Percentiles rank a stretch among this genome's conserved stretches.
Conservation (phyloP, 192 early-diverging fungal species). For the Thoreauomyces humboldtii region DNA sequence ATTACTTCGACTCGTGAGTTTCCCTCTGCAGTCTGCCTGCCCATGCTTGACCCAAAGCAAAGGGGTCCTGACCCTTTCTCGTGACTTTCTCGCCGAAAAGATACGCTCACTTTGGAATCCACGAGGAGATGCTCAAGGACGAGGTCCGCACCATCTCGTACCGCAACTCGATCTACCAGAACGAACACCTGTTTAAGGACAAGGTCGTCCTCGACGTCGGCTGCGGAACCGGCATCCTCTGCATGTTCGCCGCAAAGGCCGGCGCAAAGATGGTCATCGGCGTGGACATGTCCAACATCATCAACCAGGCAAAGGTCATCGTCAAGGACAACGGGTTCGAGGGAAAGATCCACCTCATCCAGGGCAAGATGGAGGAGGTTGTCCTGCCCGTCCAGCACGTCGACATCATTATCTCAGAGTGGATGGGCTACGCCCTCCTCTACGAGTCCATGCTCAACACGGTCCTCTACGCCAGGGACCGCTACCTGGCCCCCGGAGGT, state of each 20-base stretch:
- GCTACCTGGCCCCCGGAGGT: slow-evolving; percentile 85
- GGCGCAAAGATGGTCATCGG: slow-evolving; percentile 94
- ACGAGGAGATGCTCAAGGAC: slow-evolving; percentile 99
- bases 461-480: slow-evolving; percentile 94
- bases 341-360: slow-evolving; percentile 81
- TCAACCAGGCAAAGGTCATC: slow-evolving; percentile 90
- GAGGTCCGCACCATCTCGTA: slow-evolving; percentile 91
- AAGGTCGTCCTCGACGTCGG: slow-evolving; percentile 99
- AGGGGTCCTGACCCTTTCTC: neutral
- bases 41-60: neutral
- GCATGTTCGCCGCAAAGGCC: slow-evolving; percentile 99
- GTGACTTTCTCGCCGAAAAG: neutral
- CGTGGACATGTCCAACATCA: slow-evolving; percentile 98
- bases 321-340: slow-evolving; percentile 92
- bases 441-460: slow-evolving; percentile 99
- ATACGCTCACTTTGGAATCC: slow-evolving; percentile 55
- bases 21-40: neutral
- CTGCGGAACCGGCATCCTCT: slow-evolving; percentile 97
- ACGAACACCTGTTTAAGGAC: slow-evolving; percentile 93
- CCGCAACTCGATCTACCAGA: slow-evolving; percentile 91
- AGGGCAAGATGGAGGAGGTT: slow-evolving; percentile 99
- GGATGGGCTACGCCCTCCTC: slow-evolving; percentile 99
- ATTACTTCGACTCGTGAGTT: slow-evolving; percentile 99
- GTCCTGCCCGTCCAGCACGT: slow-evolving; percentile 89
- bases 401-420: slow-evolving; percentile 99